Conservation (phyloP, 345 rosid genomes). For the Geranium brycei region DNA sequence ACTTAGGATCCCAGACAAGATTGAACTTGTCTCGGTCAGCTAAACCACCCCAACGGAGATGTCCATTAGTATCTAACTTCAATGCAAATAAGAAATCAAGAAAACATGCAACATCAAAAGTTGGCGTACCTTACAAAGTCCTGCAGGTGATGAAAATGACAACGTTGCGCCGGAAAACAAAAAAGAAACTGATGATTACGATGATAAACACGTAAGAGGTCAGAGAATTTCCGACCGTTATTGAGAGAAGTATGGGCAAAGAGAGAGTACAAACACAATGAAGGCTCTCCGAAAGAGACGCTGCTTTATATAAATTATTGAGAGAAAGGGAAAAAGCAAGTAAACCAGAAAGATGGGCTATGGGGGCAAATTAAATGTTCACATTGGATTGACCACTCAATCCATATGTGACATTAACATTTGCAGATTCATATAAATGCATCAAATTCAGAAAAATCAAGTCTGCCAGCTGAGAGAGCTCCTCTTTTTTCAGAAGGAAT, state of each 20-base stretch:
- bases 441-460: slow-evolving; percentile 23
- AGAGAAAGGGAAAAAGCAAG: slow-evolving; percentile 8
- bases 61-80: too few relatives aligned
- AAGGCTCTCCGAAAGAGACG: slow-evolving; percentile 9
- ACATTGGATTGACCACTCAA: slow-evolving; percentile 27
- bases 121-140: too few relatives aligned
- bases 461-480: slow-evolving; percentile 22
- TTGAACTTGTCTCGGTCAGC: too few relatives aligned
- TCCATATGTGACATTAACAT: slow-evolving; percentile 26
- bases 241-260: too few relatives aligned
- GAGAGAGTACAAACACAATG: not conserved
- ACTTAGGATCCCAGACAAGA: too few relatives aligned
- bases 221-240: too few relatives aligned
- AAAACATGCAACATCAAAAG: too few relatives aligned
- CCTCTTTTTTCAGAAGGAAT: slow-evolving; percentile 22
- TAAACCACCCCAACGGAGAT: too few relatives aligned
- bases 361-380: slow-evolving; percentile 33
- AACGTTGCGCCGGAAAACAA: too few relatives aligned
- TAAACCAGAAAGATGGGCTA: slow-evolving; percentile 9
- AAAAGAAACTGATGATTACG: too few relatives aligned
- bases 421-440: slow-evolving; percentile 35
- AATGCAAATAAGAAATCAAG: not conserved
- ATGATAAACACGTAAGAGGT: too few relatives aligned
- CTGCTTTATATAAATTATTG: slow-evolving; percentile 15
- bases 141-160: too few relatives aligned